phyloP scores from a whole-genome alignment of 2,329 filamentous ascomycete species.

The Amauroascus niger region DNA sequence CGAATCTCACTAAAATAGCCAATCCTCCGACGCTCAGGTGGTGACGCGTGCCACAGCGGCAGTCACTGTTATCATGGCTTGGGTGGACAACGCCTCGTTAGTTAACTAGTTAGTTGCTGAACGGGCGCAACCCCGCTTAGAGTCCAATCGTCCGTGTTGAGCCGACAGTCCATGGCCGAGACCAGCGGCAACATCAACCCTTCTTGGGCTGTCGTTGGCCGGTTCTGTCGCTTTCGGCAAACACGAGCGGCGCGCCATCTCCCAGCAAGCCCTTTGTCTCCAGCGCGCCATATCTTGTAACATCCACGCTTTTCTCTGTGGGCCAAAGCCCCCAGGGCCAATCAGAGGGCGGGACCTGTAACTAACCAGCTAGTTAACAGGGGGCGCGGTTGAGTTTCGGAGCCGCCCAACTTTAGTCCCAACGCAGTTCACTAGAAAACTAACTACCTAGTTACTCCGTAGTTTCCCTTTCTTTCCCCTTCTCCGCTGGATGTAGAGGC shows the following conservation, averaged over 20 bases:
- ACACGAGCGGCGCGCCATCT: neutral
- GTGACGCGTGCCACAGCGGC: neutral
- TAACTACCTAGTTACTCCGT: neutral
- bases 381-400: conserved; percentile 5
- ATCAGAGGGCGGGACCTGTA: conserved; percentile 3
- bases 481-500: too few relatives aligned
- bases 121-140: too few relatives aligned
- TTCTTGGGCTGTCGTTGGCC: neutral
- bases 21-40: neutral
- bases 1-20: too few relatives aligned
- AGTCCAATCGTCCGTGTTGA: neutral
- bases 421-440: too few relatives aligned
- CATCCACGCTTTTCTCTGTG: neutral
- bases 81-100: too few relatives aligned
- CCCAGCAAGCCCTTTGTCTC: too few relatives aligned
- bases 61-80: too few relatives aligned
- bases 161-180: neutral
- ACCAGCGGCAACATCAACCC: neutral
- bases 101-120: too few relatives aligned
- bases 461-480: neutral
- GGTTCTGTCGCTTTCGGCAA: neutral
- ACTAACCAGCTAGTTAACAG: too few relatives aligned
- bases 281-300: too few relatives aligned
- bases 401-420: neutral
- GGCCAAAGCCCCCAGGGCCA: neutral